These are phyloP conservation scores for Dillenia turbinata DNA, from an alignment of 164 flowering plant species.

Conservation along the genomic window DNA sequence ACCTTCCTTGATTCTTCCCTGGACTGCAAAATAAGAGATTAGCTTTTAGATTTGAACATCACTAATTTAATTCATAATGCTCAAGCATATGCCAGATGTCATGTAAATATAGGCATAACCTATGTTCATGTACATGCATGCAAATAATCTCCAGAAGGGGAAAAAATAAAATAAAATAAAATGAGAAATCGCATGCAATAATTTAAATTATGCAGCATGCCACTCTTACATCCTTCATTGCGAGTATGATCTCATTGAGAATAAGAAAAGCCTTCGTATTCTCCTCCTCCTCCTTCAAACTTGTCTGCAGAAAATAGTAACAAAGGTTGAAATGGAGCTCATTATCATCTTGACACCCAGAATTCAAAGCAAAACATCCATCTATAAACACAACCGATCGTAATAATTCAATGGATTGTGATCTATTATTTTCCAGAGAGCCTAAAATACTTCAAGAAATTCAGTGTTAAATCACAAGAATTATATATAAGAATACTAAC, in stretches of 20 bases:
- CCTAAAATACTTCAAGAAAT: too few relatives aligned
- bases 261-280: slow-evolving; percentile 66
- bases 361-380: too few relatives aligned
- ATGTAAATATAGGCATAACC: too few relatives aligned
- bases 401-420: too few relatives aligned
- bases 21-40: slow-evolving; percentile 33
- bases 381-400: too few relatives aligned
- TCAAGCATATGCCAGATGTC: too few relatives aligned
- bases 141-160: background rate
- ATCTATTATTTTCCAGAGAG: too few relatives aligned
- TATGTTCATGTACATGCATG: background rate
- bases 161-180: background rate
- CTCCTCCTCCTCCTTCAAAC: slow-evolving; percentile 41
- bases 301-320: slow-evolving; percentile 43
- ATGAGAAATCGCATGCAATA: background rate
- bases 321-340: slow-evolving; percentile 1
- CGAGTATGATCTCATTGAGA: slow-evolving; percentile 80
- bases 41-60: background rate
- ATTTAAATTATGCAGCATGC: too few relatives aligned
- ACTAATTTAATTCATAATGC: too few relatives aligned
- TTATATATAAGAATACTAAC: too few relatives aligned
- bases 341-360: background rate
- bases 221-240: slow-evolving; percentile 70
- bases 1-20: slow-evolving; percentile 62
- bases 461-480: too few relatives aligned